Conservation (phyloP, 257 asterid species). For the Scutellaria barbata region DNA sequence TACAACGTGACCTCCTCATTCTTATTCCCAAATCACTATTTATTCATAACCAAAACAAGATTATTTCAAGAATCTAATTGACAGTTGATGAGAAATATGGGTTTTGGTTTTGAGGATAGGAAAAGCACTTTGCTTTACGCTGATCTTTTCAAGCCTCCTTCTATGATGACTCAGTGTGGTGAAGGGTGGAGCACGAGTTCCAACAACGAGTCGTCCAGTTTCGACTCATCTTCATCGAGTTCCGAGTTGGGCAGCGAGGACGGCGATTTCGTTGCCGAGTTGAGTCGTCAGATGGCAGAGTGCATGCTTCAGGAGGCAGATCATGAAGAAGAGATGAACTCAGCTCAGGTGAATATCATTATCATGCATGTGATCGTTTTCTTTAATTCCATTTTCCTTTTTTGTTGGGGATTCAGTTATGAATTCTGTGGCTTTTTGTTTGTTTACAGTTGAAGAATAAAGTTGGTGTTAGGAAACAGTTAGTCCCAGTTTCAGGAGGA, state of each 20-base stretch:
- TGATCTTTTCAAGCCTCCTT: constrained; percentile 42
- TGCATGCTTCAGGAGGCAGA: constrained; percentile 75
- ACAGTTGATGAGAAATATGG: constrained; percentile 30
- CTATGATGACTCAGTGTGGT: constrained; percentile 8
- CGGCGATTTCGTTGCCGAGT: constrained; percentile 63
- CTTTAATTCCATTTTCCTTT: not conserved
- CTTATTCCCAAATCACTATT: constrained; percentile 19
- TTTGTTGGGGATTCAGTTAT: not conserved
- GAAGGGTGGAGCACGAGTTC: constrained; percentile 33
- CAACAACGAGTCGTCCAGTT: constrained; percentile 18
- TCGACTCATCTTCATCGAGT: constrained; percentile 60
- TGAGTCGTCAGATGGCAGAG: constrained; percentile 86
- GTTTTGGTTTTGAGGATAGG: constrained; percentile 35
- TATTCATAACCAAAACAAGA: not conserved
- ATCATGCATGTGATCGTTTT: too few relatives aligned
- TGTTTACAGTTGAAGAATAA: constrained; percentile 46
- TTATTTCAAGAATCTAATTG: not conserved
- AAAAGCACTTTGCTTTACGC: constrained; percentile 36
- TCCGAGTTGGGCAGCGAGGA: constrained; percentile 70
- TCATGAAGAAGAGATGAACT: constrained; percentile 36
- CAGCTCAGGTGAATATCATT: constrained; percentile 7
- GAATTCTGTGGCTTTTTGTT: not conserved
- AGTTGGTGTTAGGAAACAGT: constrained; percentile 23
- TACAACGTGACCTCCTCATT: constrained; percentile 44
- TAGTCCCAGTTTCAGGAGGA: constrained; percentile 8